Evolutionary conservation across 208 protist genomes (phyloP), one percentile per base, ranked within the genome.

Genomic region (Wallacemonas sp.): DNA sequence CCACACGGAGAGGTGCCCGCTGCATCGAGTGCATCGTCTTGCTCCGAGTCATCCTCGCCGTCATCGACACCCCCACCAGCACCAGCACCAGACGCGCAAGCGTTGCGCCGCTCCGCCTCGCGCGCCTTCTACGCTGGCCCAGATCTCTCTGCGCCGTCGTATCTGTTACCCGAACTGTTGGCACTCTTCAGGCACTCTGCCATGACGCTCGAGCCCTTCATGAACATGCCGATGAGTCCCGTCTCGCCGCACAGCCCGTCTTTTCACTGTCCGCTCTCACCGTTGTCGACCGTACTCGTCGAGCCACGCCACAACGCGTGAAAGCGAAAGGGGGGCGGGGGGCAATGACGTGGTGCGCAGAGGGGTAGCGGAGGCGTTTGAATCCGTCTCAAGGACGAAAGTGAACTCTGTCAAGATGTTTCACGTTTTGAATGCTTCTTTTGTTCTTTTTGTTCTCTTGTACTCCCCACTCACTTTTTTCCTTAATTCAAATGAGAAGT

Each of bases 91-190:
- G n/a, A n/a, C n/a, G n/a, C n/a, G n/a, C n/a, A n/a, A n/a, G n/a
- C n/a, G n/a, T n/a, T n/a, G n/a, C n/a, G n/a, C n/a, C n/a, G 36
- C 36, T 41, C 36, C 6, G 36, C 14, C 14, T 6, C 36, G 36
- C 36, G 19, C 16, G 43, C 30, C 52, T 16, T 52, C 9, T 47
- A 39, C 33, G 38, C 5, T 6, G 33, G 27, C 39, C 11, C 16
- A 23, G 78, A 85, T 26, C 68, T 88, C 34, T 76, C 71, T 16
- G 68, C 74, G 1, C 57, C 68, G 14, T 81, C 81, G 11, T 84
- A 78, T 54, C 74, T 73, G 8, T 38, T 84, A 5, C 78, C 81
- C 1, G 78, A 82, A 17, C 44, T 88, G 46, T 44, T 78, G 14
- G 71, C 69, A 2, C 61, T 88, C 5, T 82, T 88, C 43, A 61